Evolutionary conservation across 2,329 filamentous ascomycete species (phyloP).

Genomic region (Pseudocercospora cruenta): DNA sequence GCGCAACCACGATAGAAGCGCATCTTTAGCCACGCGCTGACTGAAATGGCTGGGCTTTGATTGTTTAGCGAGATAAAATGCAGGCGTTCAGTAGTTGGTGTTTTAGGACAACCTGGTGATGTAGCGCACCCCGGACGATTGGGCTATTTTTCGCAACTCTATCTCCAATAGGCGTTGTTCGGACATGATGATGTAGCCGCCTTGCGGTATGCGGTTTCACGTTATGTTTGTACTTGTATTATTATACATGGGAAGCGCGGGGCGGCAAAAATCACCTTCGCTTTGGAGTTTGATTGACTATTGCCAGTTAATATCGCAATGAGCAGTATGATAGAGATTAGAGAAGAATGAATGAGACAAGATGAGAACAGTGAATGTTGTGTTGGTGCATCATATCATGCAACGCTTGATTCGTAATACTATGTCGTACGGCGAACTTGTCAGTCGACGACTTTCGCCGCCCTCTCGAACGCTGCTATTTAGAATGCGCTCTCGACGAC

Average conservation of each 20-base stretch:
- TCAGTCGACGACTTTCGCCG: no score
- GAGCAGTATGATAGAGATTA: not conserved
- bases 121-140: not conserved
- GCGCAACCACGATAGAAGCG: not conserved
- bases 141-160: not conserved
- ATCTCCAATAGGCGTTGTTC: not conserved
- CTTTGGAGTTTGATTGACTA: not conserved
- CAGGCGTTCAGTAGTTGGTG: not conserved
- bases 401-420: not conserved
- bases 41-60: not conserved
- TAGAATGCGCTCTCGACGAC: no score
- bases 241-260: not conserved
- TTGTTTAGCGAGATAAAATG: not conserved
- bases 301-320: not conserved
- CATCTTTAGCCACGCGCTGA: not conserved
- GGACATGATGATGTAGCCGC: conserved; percentile 3
- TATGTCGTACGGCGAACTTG: no score
- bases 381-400: not conserved
- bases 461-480: no score
- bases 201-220: not conserved
- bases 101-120: conserved; percentile 3
- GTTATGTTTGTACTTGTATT: no score
- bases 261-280: not conserved
- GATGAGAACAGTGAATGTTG: not conserved
- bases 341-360: not conserved